phyloP scores from a whole-genome alignment of 306 rosid species.

The Lupinus albus region DNA sequence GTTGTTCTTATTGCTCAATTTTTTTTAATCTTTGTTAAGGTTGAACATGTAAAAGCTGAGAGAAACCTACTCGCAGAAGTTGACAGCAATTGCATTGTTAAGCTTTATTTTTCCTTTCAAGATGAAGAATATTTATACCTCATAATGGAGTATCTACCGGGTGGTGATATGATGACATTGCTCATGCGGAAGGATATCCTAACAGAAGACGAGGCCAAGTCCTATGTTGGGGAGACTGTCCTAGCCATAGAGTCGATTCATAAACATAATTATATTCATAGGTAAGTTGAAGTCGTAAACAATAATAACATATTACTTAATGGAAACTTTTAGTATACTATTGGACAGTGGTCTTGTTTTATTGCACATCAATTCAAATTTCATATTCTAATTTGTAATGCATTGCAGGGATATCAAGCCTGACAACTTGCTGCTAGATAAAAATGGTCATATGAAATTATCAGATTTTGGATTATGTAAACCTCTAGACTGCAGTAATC shows the following conservation, averaged over 20 bases:
- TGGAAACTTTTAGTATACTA: conserved; percentile 26
- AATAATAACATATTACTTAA: background rate
- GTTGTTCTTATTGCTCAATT: conserved; percentile 29
- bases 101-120: conserved; percentile 95
- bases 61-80: conserved; percentile 99
- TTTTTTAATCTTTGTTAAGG: conserved; percentile 53
- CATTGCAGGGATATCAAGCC: conserved; percentile 94
- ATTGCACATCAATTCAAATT: conserved; percentile 31
- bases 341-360: conserved; percentile 36
- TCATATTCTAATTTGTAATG: conserved; percentile 36
- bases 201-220: too few relatives aligned
- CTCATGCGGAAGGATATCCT: too few relatives aligned
- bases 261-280: conserved; percentile 94
- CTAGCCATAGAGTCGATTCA: conserved; percentile 95
- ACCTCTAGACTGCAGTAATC: conserved; percentile 94
- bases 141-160: too few relatives aligned
- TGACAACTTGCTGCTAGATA: conserved; percentile 95
- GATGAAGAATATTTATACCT: conserved; percentile 45
- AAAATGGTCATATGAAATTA: conserved; percentile 90
- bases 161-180: too few relatives aligned
- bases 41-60: conserved; percentile 99
- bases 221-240: conserved; percentile 34
- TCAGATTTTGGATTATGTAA: conserved; percentile 98
- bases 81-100: conserved; percentile 96
- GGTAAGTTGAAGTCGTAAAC: conserved; percentile 52